Evolutionary conservation across 2,329 filamentous ascomycete genomes (phyloP).

Genomic region (Fusarium gaditjirri): DNA sequence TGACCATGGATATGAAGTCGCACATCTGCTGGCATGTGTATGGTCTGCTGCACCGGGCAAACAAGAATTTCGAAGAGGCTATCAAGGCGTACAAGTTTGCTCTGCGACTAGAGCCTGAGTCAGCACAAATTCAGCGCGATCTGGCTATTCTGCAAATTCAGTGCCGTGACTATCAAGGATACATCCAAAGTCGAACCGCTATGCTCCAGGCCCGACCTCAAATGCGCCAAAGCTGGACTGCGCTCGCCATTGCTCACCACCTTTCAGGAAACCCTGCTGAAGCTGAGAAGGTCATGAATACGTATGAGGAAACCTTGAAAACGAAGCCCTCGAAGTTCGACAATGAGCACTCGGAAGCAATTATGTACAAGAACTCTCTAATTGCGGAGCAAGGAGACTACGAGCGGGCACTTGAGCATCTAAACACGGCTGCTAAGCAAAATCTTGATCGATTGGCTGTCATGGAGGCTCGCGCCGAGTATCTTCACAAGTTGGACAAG

Average conservation of each 20-base stretch:
- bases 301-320: conserved; percentile 94
- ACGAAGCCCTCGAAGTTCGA: conserved; percentile 79
- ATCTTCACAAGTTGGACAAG: conserved; percentile 79
- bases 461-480: conserved; percentile 86
- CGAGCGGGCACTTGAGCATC: conserved; percentile 84
- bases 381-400: conserved; percentile 91
- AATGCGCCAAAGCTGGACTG: conserved; percentile 94
- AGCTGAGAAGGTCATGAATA: conserved; percentile 90
- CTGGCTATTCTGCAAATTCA: conserved; percentile 93
- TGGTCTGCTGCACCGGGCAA: conserved; percentile 88
- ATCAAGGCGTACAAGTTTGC: conserved; percentile 99
- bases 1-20: conserved; percentile 98
- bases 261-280: conserved; percentile 85
- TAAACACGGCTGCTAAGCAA: conserved; percentile 79
- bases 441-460: conserved; percentile 86
- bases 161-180: conserved; percentile 95
- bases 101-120: conserved; percentile 91
- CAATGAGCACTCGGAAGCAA: conserved; percentile 91
- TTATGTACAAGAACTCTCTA: conserved; percentile 94
- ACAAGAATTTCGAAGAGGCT: conserved; percentile 98
- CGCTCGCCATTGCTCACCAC: conserved; percentile 93
- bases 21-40: conserved; percentile 99
- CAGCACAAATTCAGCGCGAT: conserved; percentile 91
- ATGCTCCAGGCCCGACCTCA: conserved; percentile 89
- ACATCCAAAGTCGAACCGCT: conserved; percentile 85